These are phyloP conservation scores for Diaporthe citrichinensis DNA, from an alignment of 2,329 filamentous ascomycete species.

Conservation along the genomic window DNA sequence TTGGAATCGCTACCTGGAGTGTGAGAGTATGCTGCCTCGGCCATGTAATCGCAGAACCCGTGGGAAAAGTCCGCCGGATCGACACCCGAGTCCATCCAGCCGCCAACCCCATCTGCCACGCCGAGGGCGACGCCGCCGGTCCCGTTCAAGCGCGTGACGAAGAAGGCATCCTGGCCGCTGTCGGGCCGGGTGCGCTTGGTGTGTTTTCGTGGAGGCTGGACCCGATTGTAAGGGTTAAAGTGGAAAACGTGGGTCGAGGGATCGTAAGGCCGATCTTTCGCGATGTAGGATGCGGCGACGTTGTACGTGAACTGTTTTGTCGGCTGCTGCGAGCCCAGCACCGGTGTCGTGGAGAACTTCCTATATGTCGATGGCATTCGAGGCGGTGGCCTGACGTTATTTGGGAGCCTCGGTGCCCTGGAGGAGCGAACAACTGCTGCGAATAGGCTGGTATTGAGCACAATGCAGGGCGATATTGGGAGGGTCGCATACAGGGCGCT, in stretches of 20 bases:
- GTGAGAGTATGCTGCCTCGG: conserved; percentile 76
- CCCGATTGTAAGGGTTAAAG: conserved; percentile 76
- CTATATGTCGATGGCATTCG: conserved; percentile 18
- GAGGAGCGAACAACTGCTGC: conserved; percentile 21
- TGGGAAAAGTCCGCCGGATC: conserved; percentile 97
- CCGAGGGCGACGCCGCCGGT: conserved; percentile 83
- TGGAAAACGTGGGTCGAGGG: conserved; percentile 79
- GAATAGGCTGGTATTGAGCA: conserved; percentile 23
- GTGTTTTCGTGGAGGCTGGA: conserved; percentile 64
- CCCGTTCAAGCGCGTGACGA: conserved; percentile 84
- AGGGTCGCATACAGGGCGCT: conserved; percentile 35
- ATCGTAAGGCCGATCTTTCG: conserved; percentile 78
- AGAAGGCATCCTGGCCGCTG: conserved; percentile 97
- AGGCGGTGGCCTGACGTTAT: conserved; percentile 2
- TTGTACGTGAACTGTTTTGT: conserved; percentile 73
- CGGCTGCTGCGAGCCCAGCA: conserved; percentile 54
- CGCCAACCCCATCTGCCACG: conserved; percentile 94
- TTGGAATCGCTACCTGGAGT: conserved; percentile 43
- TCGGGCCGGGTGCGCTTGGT: conserved; percentile 76
- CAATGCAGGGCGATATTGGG: conserved; percentile 20
- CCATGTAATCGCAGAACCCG: conserved; percentile 94
- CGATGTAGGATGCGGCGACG: conserved; percentile 81
- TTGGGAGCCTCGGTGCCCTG: conserved; percentile 8
- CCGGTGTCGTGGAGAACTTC: conserved; percentile 45
- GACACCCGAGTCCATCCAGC: conserved; percentile 92